phyloP scores from a whole-genome alignment of 2,329 filamentous ascomycete species.

The Sporothrix variecibatus region DNA sequence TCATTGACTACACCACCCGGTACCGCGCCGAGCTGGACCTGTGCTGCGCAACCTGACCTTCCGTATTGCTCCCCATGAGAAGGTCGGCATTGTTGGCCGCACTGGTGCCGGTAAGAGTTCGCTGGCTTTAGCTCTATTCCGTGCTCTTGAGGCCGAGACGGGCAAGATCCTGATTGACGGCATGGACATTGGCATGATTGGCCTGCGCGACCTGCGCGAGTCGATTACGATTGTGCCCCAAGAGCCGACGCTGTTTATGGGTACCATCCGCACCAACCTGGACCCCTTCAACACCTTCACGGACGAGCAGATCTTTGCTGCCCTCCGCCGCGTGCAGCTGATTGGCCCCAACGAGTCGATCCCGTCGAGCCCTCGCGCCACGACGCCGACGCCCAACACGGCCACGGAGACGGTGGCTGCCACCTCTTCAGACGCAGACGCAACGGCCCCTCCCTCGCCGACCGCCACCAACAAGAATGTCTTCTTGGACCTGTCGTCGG shows the following conservation, averaged over 20 bases:
- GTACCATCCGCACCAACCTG: constrained; percentile 87
- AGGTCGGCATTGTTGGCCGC: constrained; percentile 93
- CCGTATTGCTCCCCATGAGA: constrained; percentile 81
- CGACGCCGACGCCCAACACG: constrained; percentile 32
- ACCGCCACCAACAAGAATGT: constrained; percentile 83
- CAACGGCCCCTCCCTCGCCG: constrained; percentile 35
- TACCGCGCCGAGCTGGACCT: constrained; percentile 84
- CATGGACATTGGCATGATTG: constrained; percentile 86
- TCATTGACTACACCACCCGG: constrained; percentile 83
- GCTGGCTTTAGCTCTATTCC: constrained; percentile 87
- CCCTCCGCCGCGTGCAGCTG: constrained; percentile 84
- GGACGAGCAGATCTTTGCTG: constrained; percentile 86
- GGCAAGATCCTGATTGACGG: constrained; percentile 90
- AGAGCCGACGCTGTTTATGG: constrained; percentile 91
- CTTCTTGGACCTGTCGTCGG: constrained; percentile 81
- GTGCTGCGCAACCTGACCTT: constrained; percentile 84
- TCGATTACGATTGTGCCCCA: constrained; percentile 97
- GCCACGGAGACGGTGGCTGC: constrained; percentile 26
- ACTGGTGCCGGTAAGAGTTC: constrained; percentile 98
- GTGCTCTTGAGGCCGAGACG: constrained; percentile 84
- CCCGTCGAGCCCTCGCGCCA: constrained; percentile 28
- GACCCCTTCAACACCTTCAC: constrained; percentile 89
- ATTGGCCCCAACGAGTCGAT: constrained; percentile 63
- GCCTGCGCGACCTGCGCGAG: constrained; percentile 88
- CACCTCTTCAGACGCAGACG: constrained; percentile 24